These are phyloP conservation scores for Hypoxylon rickii DNA, from an alignment of 495 filamentous ascomycete genomes.

Conservation along the genomic window DNA sequence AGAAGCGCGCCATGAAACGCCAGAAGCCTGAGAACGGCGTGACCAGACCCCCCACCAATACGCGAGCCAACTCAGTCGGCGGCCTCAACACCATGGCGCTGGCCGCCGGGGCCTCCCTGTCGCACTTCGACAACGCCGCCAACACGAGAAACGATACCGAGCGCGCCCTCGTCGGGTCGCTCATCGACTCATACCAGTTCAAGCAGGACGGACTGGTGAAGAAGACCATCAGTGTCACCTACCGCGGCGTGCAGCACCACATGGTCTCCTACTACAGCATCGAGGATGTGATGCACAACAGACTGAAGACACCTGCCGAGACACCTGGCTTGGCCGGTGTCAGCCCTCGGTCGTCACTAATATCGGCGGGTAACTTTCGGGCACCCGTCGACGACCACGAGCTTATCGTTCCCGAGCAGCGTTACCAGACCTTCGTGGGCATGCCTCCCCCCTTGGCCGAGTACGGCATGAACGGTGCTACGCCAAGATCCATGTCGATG, in stretches of 20 bases:
- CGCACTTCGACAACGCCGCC: slow-evolving; percentile 41
- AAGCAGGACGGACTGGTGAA: slow-evolving; percentile 84
- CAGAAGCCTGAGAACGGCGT: slow-evolving; percentile 41
- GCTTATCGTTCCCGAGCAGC: background rate
- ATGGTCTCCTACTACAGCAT: slow-evolving; percentile 88
- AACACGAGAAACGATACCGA: slow-evolving; percentile 45
- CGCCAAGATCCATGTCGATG: slow-evolving; percentile 18
- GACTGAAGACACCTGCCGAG: slow-evolving; percentile 62
- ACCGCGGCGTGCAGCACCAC: slow-evolving; percentile 72
- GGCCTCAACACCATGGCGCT: slow-evolving; percentile 28
- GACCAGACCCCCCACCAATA: slow-evolving; percentile 13
- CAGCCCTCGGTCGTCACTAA: slow-evolving; percentile 60
- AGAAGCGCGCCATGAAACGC: slow-evolving; percentile 83
- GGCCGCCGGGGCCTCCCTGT: slow-evolving; percentile 34
- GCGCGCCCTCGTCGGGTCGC: slow-evolving; percentile 75
- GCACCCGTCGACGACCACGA: slow-evolving; percentile 65
- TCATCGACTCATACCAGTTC: slow-evolving; percentile 87
- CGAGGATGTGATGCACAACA: slow-evolving; percentile 68
- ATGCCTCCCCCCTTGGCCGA: background rate
- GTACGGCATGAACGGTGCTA: slow-evolving; percentile 12
- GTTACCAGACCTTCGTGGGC: background rate
- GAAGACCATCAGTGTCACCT: slow-evolving; percentile 84
- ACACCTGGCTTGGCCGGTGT: slow-evolving; percentile 34
- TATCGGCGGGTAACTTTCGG: slow-evolving; percentile 72
- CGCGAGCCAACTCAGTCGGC: slow-evolving; percentile 42